Conservation (phyloP, 2,329 filamentous ascomycete genomes). For the Beauveria bassiana region DNA sequence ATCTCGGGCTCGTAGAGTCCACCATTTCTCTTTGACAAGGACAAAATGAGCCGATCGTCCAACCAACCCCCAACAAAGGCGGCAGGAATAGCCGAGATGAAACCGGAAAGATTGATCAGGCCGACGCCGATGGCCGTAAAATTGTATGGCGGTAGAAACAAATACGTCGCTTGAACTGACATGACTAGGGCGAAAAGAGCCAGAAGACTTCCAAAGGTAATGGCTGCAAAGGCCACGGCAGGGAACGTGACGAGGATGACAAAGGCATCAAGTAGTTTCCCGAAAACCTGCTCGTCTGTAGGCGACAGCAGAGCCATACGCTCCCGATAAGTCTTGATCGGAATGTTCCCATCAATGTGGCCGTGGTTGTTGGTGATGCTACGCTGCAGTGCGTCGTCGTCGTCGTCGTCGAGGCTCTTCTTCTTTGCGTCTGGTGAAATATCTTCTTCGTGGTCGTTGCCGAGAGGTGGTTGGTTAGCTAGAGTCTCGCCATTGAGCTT, state of each 20-base stretch:
- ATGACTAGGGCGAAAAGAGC: slow-evolving; percentile 29
- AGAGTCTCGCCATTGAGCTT: not conserved
- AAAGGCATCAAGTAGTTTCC: slow-evolving; percentile 29
- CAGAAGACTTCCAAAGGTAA: slow-evolving; percentile 29
- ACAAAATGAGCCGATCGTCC: slow-evolving; percentile 29
- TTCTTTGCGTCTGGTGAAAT: not conserved
- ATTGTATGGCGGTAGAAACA: slow-evolving; percentile 28
- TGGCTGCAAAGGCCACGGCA: slow-evolving; percentile 27
- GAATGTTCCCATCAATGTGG: slow-evolving; percentile 22
- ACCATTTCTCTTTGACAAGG: slow-evolving; percentile 25
- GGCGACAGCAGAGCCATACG: slow-evolving; percentile 29
- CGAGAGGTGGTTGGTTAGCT: not conserved
- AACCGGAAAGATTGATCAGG: slow-evolving; percentile 29
- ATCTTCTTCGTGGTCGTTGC: not conserved
- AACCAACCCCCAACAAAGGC: slow-evolving; percentile 24
- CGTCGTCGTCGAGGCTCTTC: not conserved
- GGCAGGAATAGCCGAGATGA: slow-evolving; percentile 31
- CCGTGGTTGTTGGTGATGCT: slow-evolving; percentile 7
- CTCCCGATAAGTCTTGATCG: slow-evolving; percentile 34
- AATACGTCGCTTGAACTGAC: slow-evolving; percentile 15
- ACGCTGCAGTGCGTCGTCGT: not conserved
- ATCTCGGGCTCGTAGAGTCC: slow-evolving; percentile 38
- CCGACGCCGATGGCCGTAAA: slow-evolving; percentile 30
- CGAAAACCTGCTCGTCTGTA: slow-evolving; percentile 16
- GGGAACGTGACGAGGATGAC: slow-evolving; percentile 29